These are phyloP conservation scores for Aciculosporium take DNA, from an alignment of 2,329 filamentous ascomycete genomes.

Conservation along the genomic window DNA sequence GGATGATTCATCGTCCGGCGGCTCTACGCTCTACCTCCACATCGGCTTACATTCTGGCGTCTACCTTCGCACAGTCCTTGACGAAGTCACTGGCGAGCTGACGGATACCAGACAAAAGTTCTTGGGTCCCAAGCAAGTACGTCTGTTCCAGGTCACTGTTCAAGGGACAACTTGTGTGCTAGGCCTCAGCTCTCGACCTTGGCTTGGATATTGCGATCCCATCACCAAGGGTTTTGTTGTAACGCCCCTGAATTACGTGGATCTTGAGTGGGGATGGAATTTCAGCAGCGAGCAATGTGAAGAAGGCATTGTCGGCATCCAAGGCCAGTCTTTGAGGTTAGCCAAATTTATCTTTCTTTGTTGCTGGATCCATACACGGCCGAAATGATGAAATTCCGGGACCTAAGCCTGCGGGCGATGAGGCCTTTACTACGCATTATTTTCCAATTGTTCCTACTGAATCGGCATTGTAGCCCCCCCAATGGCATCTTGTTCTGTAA, in stretches of 20 bases:
- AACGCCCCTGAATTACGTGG: slow-evolving; percentile 77
- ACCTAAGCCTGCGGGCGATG: slow-evolving; percentile 42
- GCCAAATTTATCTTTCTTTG: slow-evolving; percentile 11
- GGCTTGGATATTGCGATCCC: slow-evolving; percentile 85
- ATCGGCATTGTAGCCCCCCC: slow-evolving; percentile 24
- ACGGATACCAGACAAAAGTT: slow-evolving; percentile 93
- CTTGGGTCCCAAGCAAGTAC: slow-evolving; percentile 77
- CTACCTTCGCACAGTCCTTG: slow-evolving; percentile 85
- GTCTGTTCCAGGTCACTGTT: slow-evolving; percentile 81
- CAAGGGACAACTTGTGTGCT: slow-evolving; percentile 74
- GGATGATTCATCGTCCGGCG: slow-evolving; percentile 82
- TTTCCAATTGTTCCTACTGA: slow-evolving; percentile 98
- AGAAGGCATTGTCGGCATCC: slow-evolving; percentile 87
- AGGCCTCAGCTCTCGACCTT: slow-evolving; percentile 83
- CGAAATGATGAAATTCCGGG: slow-evolving; percentile 51
- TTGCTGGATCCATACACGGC: slow-evolving; percentile 22
- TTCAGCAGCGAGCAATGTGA: slow-evolving; percentile 91
- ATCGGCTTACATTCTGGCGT: slow-evolving; percentile 93
- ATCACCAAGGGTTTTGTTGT: slow-evolving; percentile 81
- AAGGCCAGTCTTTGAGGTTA: slow-evolving; percentile 77
- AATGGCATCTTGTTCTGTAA: too few species aligned
- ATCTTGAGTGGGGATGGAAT: slow-evolving; percentile 88
- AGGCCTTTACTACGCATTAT: slow-evolving; percentile 37
- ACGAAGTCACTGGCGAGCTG: slow-evolving; percentile 89
- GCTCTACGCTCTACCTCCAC: slow-evolving; percentile 81